Evolutionary conservation across 805 yeast genomes (phyloP), one percentile per base, ranked within the genome.

Genomic region (Blastobotrys chiropterorum): DNA sequence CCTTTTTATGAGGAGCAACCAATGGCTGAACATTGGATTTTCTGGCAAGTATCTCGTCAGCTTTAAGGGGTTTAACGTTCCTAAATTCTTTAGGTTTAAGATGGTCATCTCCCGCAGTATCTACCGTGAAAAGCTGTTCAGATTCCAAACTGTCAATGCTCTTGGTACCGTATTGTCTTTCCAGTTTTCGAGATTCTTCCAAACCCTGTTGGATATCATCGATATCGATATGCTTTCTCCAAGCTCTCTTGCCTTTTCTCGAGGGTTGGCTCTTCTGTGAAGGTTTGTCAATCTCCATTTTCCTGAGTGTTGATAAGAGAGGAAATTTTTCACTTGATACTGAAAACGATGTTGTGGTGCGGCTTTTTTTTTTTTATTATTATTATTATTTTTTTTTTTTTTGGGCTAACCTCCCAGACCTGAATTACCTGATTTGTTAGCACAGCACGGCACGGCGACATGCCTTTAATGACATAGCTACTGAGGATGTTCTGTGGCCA

Each of bases 151-250:
- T 65, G 3, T 72, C 75, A 3, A 54, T 44, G 13, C 14, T 45
- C 19, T 52, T 52, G 6, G 53, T 49, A 38, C 61, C 53, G 11
- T 14, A 50, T 34, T 59, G 59, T 19, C 69, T 60, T 53, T 69
- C 73, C 53, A 81, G 80, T 48, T 88, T 95, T 53, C 89, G 75
- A 48, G 75, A 75, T 44, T 78, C 81, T 59, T 84, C 92, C 40
- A 92, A 71, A 11, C 85, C 85, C 31, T 70, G 67, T 62, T 86
- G 89, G 47, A 94, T 73, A 57, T 89, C 97, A 20, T 80, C 82
- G 16, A 94, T 72, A 67, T 94, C 96, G 53, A 94, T 86, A 68
- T 94, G 88, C 69, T 89, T 89, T 66, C 96, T 81, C 95, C 97
- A 88, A 3, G 96, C 82, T 66, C 79, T 84, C 76, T 87, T 92